Conservation (phyloP, 371 early-diverging fungal species). For the Mortierella polycephala region DNA sequence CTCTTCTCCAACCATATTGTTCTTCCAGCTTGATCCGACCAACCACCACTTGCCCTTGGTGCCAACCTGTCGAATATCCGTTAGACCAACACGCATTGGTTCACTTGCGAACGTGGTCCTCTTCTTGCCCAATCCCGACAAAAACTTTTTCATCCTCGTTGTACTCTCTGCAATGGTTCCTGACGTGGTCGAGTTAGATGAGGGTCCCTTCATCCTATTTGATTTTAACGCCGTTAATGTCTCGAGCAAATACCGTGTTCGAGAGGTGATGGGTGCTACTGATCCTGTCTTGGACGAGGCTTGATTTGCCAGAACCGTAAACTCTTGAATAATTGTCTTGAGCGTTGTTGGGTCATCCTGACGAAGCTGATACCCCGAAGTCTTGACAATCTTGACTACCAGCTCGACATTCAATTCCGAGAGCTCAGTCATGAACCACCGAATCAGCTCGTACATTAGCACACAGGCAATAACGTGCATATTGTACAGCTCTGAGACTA, state of each 20-base stretch:
- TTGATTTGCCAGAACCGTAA: slow-evolving; percentile 35
- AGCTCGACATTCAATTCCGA: slow-evolving; percentile 90
- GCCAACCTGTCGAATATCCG: slow-evolving; percentile 86
- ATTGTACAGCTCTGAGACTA: slow-evolving; percentile 90
- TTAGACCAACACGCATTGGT: slow-evolving; percentile 86
- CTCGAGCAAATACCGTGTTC: slow-evolving; percentile 95
- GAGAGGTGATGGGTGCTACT: slow-evolving; percentile 54
- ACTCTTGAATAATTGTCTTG: slow-evolving; percentile 83
- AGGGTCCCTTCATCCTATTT: slow-evolving; percentile 83
- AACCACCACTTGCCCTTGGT: slow-evolving; percentile 92
- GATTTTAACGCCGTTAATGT: slow-evolving; percentile 91
- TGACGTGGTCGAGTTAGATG: slow-evolving; percentile 61
- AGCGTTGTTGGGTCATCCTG: slow-evolving; percentile 91
- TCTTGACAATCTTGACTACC: slow-evolving; percentile 84
- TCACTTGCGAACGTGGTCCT: slow-evolving; percentile 68
- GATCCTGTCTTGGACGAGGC: slow-evolving; percentile 24
- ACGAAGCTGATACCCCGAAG: slow-evolving; percentile 88
- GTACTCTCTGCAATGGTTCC: slow-evolving; percentile 69
- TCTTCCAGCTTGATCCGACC: slow-evolving; percentile 86
- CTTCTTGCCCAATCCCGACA: slow-evolving; percentile 75
- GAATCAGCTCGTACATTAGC: slow-evolving; percentile 88
- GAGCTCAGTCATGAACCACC: slow-evolving; percentile 71
- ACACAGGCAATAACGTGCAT: slow-evolving; percentile 88
- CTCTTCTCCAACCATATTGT: slow-evolving; percentile 67
- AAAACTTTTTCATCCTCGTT: slow-evolving; percentile 82